These are phyloP conservation scores for Tieghemiomyces parasiticus DNA, from an alignment of 192 early-diverging fungal genomes.

Conservation along the genomic window DNA sequence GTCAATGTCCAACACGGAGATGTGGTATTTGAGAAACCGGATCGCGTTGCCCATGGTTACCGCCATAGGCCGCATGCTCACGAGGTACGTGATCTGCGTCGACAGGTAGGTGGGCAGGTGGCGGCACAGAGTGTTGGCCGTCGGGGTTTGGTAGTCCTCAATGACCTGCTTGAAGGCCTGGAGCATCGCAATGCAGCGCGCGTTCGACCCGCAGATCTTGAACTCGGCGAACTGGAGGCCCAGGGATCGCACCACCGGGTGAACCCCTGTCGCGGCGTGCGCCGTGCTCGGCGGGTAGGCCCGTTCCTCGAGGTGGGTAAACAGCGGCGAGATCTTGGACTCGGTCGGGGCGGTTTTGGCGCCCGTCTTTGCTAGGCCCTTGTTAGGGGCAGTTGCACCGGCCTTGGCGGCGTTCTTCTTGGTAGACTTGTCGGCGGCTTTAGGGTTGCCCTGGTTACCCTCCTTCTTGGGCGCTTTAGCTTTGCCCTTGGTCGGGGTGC, in stretches of 20 bases:
- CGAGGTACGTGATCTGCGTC: conserved; percentile 82
- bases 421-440: not conserved
- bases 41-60: conserved; percentile 90
- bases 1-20: conserved; percentile 57
- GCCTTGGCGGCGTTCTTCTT: conserved; percentile 3
- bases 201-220: conserved; percentile 82
- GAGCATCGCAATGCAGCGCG: conserved; percentile 79
- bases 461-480: conserved; percentile 1
- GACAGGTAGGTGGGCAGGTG: conserved; percentile 68
- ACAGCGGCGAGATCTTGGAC: conserved; percentile 23
- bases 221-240: conserved; percentile 77
- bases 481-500: not conserved
- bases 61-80: conserved; percentile 70
- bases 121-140: conserved; percentile 57
- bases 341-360: not conserved
- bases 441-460: not conserved
- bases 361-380: too few relatives aligned
- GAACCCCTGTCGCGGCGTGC: conserved; percentile 42
- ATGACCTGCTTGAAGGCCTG: conserved; percentile 78
- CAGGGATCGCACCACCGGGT: conserved; percentile 73
- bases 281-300: conserved; percentile 30
- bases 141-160: conserved; percentile 79
- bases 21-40: conserved; percentile 75
- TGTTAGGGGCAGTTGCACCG: not conserved
- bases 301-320: conserved; percentile 57